Evolutionary conservation across 2,329 filamentous ascomycete species (phyloP).

Genomic region (Cercospora nicotianae): DNA sequence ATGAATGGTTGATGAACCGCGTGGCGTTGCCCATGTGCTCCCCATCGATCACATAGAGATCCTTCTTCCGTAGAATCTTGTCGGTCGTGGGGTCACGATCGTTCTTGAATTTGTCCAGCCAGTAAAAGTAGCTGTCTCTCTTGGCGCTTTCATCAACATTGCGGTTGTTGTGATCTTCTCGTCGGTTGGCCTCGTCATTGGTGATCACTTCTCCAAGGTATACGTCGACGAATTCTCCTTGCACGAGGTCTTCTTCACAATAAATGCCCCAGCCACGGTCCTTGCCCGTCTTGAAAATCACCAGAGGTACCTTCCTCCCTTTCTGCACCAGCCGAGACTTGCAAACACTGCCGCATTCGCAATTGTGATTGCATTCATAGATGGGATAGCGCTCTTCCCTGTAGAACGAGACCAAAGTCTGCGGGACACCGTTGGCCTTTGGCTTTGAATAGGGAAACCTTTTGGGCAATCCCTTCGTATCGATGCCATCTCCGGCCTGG

Average conservation of each 20-base stretch:
- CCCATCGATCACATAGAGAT: conserved; percentile 58
- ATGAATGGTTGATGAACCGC: conserved; percentile 76
- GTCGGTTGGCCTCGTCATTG: conserved; percentile 60
- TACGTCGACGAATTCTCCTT: conserved; percentile 76
- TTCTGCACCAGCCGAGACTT: conserved; percentile 75
- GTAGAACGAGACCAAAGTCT: conserved; percentile 43
- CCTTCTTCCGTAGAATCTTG: conserved; percentile 49
- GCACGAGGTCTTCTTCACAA: conserved; percentile 62
- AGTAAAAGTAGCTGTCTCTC: conserved; percentile 80
- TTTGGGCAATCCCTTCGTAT: conserved; percentile 46
- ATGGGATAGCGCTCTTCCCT: conserved; percentile 54
- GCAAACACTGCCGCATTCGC: conserved; percentile 64
- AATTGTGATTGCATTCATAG: conserved; percentile 77
- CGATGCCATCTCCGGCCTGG: conserved; percentile 26
- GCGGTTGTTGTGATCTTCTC: conserved; percentile 50
- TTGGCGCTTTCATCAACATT: conserved; percentile 52
- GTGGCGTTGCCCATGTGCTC: conserved; percentile 77
- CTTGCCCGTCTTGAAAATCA: conserved; percentile 73
- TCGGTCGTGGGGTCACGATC: conserved; percentile 40
- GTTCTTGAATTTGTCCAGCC: conserved; percentile 70
- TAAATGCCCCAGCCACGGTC: conserved; percentile 73
- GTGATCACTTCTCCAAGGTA: conserved; percentile 67
- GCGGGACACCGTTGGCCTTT: conserved; percentile 24
- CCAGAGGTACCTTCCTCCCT: conserved; percentile 67
- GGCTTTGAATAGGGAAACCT: conserved; percentile 62